Base-by-base conservation (phyloP, 1,284 basidiomycete species). In the Pterulicium gracile region DNA sequence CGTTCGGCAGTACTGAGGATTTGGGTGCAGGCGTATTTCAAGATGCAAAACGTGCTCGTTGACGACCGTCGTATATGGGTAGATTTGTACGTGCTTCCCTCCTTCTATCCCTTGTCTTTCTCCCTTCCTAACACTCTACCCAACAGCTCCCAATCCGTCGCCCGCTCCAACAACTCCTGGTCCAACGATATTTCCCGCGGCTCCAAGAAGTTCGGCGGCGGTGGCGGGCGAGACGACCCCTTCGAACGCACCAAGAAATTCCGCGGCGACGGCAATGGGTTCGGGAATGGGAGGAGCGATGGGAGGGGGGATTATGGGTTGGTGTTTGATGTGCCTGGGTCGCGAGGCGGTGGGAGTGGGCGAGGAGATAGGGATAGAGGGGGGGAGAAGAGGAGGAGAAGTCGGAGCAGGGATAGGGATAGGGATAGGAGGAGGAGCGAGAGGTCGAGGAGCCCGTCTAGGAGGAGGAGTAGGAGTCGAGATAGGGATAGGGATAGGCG, bases 41-140 rank as follows among this genome's bases (percentile, higher is more conserved):
- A 98, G 65, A 99, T 99, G 95, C 95, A 98, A 63, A 98, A 97
- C 58, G 95, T 98, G 0, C 70, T 99, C 4, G 88, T 99, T n/a
- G 95, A 99, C 61, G 96, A 99, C 63, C 78, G 94, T 14, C 79
- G 96, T 17, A 98, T 99, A 60, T 98, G 95, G 88, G 95, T 99
- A 51, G 94, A 97, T 65, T 97, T 98, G 83, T 87, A 53, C 52
- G 79, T 68, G 48, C 32, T 20, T 43, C 43, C 24, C 43, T 40
- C 47, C 44, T 41, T 32, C 35, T 24, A 10, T 19, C 36, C 10
- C 39, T n/a, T 35, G 40, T 27, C 45, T 3, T 47, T 55, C 45
- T 44, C 39, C 52, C 58, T 42, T 58, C 48, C 47, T 24, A 45
- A 54, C 50, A 42, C 40, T n/a, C 27, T n/a, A 10, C 46, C 40